Percentiles rank a stretch among this genome's conserved stretches.
phyloP scores from a whole-genome alignment of 2,329 filamentous ascomycete species.

The Colletotrichum agaves region DNA sequence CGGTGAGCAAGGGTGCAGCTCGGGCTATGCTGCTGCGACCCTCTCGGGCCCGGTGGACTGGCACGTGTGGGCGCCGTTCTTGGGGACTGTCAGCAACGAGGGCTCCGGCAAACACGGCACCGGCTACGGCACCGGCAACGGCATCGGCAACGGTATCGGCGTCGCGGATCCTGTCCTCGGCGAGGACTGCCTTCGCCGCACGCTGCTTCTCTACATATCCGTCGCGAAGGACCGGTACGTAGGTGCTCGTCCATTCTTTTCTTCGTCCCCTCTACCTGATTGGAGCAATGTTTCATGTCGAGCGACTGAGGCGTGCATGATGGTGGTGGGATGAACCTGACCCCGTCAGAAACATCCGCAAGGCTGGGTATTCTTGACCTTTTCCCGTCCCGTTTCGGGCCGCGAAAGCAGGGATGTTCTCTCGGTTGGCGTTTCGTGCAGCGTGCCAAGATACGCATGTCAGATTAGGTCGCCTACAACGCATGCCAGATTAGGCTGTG shows the following conservation, averaged over 20 bases:
- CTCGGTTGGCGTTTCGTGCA: not conserved
- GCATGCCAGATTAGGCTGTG: not conserved
- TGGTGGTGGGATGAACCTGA: slow-evolving; percentile 5
- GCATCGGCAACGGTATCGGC: not conserved
- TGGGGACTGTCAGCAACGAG: slow-evolving; percentile 22
- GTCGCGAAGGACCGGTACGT: slow-evolving; percentile 32
- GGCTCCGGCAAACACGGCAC: slow-evolving; percentile 20
- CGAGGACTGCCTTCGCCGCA: not conserved
- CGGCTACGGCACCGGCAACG: not conserved
- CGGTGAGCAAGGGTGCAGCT: slow-evolving; percentile 35
- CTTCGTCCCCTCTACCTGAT: not conserved
- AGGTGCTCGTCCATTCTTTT: slow-evolving; percentile 22
- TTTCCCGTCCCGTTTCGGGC: not conserved
- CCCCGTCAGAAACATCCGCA: not conserved
- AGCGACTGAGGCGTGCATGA: not conserved
- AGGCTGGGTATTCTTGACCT: slow-evolving; percentile 11
- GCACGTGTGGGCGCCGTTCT: slow-evolving; percentile 29
- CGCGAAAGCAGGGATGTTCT: slow-evolving; percentile 16
- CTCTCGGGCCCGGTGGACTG: slow-evolving; percentile 32
- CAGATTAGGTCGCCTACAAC: not conserved
- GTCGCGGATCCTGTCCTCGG: not conserved
- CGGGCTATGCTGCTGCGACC: slow-evolving; percentile 24
- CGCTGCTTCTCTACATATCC: slow-evolving; percentile 35
- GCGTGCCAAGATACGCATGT: slow-evolving; percentile 28
- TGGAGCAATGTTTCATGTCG: not conserved